Base-by-base conservation (phyloP, 2,329 filamentous ascomycete species). In the Trichoderma koningiopsis region DNA sequence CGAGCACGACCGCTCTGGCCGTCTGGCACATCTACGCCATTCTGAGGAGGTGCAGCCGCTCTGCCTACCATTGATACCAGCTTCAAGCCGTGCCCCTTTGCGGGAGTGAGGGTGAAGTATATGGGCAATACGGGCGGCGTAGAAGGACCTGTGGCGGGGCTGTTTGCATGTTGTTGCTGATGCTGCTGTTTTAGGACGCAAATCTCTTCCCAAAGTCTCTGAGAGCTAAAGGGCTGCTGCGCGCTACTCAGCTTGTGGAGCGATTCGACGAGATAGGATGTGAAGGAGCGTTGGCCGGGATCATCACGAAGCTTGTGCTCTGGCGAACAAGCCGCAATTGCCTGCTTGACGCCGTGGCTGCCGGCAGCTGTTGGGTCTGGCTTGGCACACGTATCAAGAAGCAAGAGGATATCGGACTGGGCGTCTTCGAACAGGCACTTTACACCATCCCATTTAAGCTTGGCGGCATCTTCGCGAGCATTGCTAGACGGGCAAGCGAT, bases 361-460 rank as follows among this genome's bases (percentile, higher is more conserved):
- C 85, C 84, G 5, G 83, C 80, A 62, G 83, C 77, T 1, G 84
- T 79, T 13, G 81, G 80, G 71, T 89, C 85, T 35, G 83, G 82
- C n/a, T 85, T 76, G 13, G 85, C 83, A 74, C 87, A 89, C n/a
- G 86, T 87, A 76, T 91, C 88, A 31, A 91, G 81, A 14, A 91
- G 78, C 5, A 91, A 79, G 16, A 91, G 81, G 43, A 90, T 87
- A 75, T 91, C 88, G 4, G 87, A 88, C 71, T 86, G 85, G 2
- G 86, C 84, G 75, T 90, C 87, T 72, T 90, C 88, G 62, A 91
- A 84, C 19, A 89, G 78, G 74, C 85, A 88, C 68, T 87, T 85
- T 2, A 91, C 83, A n/a, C 86, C 86, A 72, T 86, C 84, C 88
- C 88, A 91, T 73, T 86, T 89, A 33, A 91, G 79, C 76, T 85